A percentile compares a stretch with the other conserved stretches of the same genome.
phyloP scores from a whole-genome alignment of 148 eudicot species.

The Rhododendron simsii region DNA sequence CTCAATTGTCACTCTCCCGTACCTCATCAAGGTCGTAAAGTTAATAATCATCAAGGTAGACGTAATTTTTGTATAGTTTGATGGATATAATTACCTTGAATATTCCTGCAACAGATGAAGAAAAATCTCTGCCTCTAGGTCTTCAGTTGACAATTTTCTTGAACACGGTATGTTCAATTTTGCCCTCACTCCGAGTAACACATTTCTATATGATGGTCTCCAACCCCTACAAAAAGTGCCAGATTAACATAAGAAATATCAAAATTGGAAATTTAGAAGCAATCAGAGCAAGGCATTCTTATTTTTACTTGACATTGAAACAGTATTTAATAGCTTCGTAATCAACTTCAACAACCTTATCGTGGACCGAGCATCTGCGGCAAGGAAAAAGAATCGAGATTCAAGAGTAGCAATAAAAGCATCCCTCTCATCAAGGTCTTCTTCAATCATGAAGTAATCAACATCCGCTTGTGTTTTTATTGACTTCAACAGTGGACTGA shows the following conservation, averaged over 20 bases:
- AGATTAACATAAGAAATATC: slow-evolving; percentile 10
- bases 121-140: slow-evolving; percentile 85
- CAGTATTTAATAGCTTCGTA: background rate
- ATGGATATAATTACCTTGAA: slow-evolving; percentile 43
- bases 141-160: slow-evolving; percentile 65
- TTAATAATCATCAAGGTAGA: background rate
- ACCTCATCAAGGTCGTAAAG: background rate
- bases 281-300: background rate
- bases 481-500: slow-evolving; percentile 87
- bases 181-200: slow-evolving; percentile 73
- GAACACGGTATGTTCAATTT: slow-evolving; percentile 78
- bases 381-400: slow-evolving; percentile 83
- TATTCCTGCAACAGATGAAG: slow-evolving; percentile 69
- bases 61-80: background rate
- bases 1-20: background rate
- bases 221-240: slow-evolving; percentile 54
- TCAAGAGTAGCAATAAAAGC: slow-evolving; percentile 60
- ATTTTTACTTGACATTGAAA: background rate
- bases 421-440: slow-evolving; percentile 73
- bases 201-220: slow-evolving; percentile 91
- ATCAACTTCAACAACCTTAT: slow-evolving; percentile 48
- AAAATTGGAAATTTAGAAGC: background rate
- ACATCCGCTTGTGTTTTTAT: slow-evolving; percentile 36
- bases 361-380: slow-evolving; percentile 93
- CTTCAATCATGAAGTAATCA: slow-evolving; percentile 68